A percentile compares a stretch with the other conserved stretches of the same genome.
Conservation (phyloP, 2,329 filamentous ascomycete species). For the Tolypocladium tropicale region DNA sequence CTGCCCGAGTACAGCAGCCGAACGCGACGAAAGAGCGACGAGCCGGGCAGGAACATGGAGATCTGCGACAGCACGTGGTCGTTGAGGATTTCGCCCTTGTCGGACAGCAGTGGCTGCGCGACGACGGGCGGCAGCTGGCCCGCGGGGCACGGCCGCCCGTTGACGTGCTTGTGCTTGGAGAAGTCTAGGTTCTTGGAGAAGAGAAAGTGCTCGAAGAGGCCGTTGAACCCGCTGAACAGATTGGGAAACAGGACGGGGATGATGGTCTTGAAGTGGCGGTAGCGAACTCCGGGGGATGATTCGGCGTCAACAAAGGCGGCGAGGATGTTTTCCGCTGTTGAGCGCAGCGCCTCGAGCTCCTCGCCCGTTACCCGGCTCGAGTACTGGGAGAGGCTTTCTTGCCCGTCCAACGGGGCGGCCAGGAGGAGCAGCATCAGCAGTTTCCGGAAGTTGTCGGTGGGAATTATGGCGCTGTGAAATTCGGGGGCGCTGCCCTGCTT, state of each 20-base stretch:
- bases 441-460: slow-evolving; percentile 61
- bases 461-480: slow-evolving; percentile 57
- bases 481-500: slow-evolving; percentile 38
- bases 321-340: slow-evolving; percentile 54
- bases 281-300: slow-evolving; percentile 51
- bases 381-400: slow-evolving; percentile 55
- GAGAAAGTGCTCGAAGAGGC: slow-evolving; percentile 65
- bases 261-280: slow-evolving; percentile 48
- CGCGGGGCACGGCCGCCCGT: slow-evolving; percentile 5
- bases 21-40: slow-evolving; percentile 53
- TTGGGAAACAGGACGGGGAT: slow-evolving; percentile 52
- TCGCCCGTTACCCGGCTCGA: slow-evolving; percentile 43
- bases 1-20: slow-evolving; percentile 61
- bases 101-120: slow-evolving; percentile 39
- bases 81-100: slow-evolving; percentile 51
- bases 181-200: slow-evolving; percentile 65
- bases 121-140: slow-evolving; percentile 9
- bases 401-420: slow-evolving; percentile 51
- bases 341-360: slow-evolving; percentile 47
- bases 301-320: slow-evolving; percentile 57
- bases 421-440: slow-evolving; percentile 61
- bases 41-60: slow-evolving; percentile 60
- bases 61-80: slow-evolving; percentile 57
- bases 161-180: slow-evolving; percentile 40
- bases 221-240: slow-evolving; percentile 56